Conservation (phyloP, 805 yeast genomes). For the Blastobotrys chiropterorum region DNA sequence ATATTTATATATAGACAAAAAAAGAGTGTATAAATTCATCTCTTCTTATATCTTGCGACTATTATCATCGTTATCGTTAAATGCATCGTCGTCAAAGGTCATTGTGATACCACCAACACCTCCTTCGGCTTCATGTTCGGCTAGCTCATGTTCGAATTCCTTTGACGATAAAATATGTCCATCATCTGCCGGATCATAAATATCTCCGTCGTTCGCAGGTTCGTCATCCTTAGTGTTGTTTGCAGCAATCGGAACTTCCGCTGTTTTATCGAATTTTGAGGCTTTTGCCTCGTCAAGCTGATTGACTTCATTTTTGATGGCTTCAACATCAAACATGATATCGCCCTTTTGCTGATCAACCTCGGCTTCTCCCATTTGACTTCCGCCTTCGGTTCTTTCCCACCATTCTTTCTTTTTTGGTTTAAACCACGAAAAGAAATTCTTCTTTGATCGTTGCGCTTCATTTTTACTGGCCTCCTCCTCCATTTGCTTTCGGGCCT, state of each 20-base stretch:
- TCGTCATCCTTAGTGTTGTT: neutral
- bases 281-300: neutral
- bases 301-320: constrained; percentile 32
- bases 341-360: constrained; percentile 35
- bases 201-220: constrained; percentile 1
- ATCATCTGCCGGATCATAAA: constrained; percentile 1
- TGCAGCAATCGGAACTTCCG: constrained; percentile 1
- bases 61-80: constrained; percentile 14
- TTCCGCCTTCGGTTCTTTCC: constrained; percentile 37
- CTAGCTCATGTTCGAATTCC: constrained; percentile 11
- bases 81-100: constrained; percentile 23
- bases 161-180: constrained; percentile 5
- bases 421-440: constrained; percentile 38
- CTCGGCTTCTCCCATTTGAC: constrained; percentile 34
- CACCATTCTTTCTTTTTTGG: constrained; percentile 53
- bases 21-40: no score
- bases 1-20: neutral
- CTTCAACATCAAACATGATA: constrained; percentile 36
- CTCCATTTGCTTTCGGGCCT: constrained; percentile 61
- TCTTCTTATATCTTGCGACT: no score
- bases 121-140: constrained; percentile 14
- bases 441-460: constrained; percentile 27
- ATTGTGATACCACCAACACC: constrained; percentile 15
- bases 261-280: constrained; percentile 3
- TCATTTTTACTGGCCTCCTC: constrained; percentile 19